Evolutionary conservation across 441 rosid genomes (phyloP).

Genomic region (Viola pubescens): DNA sequence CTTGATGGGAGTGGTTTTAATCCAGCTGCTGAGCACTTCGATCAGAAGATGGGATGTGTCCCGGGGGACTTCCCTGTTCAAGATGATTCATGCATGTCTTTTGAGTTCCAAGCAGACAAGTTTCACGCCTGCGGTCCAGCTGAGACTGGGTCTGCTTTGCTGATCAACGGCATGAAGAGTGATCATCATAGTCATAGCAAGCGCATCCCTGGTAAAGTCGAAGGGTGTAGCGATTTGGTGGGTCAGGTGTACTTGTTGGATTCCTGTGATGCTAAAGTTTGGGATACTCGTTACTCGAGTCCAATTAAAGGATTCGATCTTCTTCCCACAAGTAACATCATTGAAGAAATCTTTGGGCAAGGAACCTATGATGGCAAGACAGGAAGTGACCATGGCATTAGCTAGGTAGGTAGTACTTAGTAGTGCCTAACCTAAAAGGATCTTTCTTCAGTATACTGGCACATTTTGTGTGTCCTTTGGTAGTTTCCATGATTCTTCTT

Average conservation of each 20-base stretch:
- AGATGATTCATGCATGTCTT: constrained; percentile 54
- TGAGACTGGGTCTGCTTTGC: constrained; percentile 18
- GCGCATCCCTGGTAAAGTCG: constrained; percentile 25
- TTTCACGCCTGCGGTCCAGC: constrained; percentile 24
- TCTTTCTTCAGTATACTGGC: background rate
- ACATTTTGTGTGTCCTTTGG: background rate
- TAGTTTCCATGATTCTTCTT: background rate
- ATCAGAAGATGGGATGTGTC: constrained; percentile 16
- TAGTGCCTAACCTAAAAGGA: background rate
- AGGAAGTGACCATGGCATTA: constrained; percentile 19
- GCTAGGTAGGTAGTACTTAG: background rate
- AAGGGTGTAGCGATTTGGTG: constrained; percentile 26
- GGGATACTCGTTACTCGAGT: constrained; percentile 32
- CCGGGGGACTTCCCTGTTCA: constrained; percentile 21
- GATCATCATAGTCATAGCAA: constrained; percentile 21
- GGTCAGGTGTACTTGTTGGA: constrained; percentile 43
- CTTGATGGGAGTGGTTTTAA: constrained; percentile 17
- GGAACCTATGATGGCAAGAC: constrained; percentile 30
- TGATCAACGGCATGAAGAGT: constrained; percentile 21
- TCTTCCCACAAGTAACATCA: constrained; percentile 46
- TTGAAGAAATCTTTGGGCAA: constrained; percentile 49
- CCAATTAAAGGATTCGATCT: constrained; percentile 36
- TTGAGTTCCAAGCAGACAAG: constrained; percentile 34
- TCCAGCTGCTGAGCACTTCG: constrained; percentile 21
- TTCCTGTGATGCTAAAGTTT: constrained; percentile 38